Base-by-base conservation (phyloP, 1,284 basidiomycete species). In the Earliella scabrosa region DNA sequence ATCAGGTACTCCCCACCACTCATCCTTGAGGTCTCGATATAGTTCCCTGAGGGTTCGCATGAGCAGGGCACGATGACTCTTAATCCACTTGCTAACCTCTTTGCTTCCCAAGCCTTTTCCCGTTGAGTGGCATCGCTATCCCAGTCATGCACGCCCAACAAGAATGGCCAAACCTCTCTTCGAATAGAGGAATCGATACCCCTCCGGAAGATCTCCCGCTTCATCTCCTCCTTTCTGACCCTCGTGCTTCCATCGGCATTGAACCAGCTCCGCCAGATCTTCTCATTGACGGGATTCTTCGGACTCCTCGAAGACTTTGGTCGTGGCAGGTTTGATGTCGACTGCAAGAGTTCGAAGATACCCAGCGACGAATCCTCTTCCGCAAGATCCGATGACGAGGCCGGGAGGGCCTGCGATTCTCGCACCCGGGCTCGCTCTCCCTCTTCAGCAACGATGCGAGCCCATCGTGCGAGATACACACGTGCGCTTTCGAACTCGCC, bases 401-500 rank as follows among this genome's bases (percentile, higher is more conserved):
- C 71, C 2, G 85, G 82, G 8, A 90, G 66, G 0, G 80, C 77
- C 64, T 88, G 86, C 0, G 88, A 85, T 71, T 97, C 94, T 47
- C 83, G 81, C 58, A 86, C 77, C 31, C 95, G 81, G 8, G 93
- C 87, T 11, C 92, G 82, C 70, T 98, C 95, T 7, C 95, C 95
- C 70, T 97, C 95, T 73, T 97, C 95, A 1, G 95, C 97, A 0
- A 99, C 97, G 44, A 95, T 88, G 50, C 95, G 81, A 0, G 97
- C 97, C 97, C 97, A 99, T 27, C 93, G 84, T 1, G 97, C 97
- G 8, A 99, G 83, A 71, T 98, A 99, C 5, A 99, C 93, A 3
- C 97, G 80, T 0, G 97, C 97, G 54, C 91, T 92, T 72, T 99
- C 97, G 70, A 97, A 99, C 71, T 96, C 94, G 13, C 89, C 92